Base-by-base conservation (phyloP, 2,329 filamentous ascomycete genomes). In the Diaporthe citriasiana region DNA sequence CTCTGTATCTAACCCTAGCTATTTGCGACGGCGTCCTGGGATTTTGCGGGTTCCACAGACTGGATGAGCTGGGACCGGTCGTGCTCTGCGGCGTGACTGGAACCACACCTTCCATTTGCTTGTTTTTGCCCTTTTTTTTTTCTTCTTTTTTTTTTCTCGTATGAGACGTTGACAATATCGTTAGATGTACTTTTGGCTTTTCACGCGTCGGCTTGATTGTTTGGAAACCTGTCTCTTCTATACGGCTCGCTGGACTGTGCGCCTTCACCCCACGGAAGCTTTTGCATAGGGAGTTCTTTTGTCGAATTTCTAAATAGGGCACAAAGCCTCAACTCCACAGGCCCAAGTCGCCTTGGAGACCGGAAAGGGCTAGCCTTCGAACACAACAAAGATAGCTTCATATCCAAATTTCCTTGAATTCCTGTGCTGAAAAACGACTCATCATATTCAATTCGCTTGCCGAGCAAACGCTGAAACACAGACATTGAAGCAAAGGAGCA, bases 171-270 rank as follows among this genome's bases (percentile, higher is more conserved):
- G n/a, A n/a, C n/a, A n/a, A n/a, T n/a, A n/a, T n/a, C n/a, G n/a
- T n/a, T n/a, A n/a, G n/a, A n/a, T n/a, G n/a, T n/a, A n/a, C n/a
- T n/a, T n/a, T n/a, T n/a, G n/a, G n/a, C n/a, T n/a, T n/a, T n/a
- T n/a, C n/a, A n/a, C n/a, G n/a, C n/a, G n/a, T n/a, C n/a, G n/a
- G n/a, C n/a, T n/a, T n/a, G n/a, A n/a, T n/a, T n/a, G n/a, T n/a
- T n/a, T n/a, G n/a, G n/a, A n/a, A n/a, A n/a, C n/a, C n/a, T n/a
- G n/a, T n/a, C n/a, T n/a, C n/a, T n/a, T n/a, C n/a, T n/a, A n/a
- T 17, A 17, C n/a, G 4, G 1, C 0, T 10, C 1, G 7, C 10
- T 9, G 6, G 15, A 65, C 1, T 10, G 6, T 47, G 27, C 1
- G 27, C 6, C 12, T n/a, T 25, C 19, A 15, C 13, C 0, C 0